Conservation (phyloP, 2,329 filamentous ascomycete species). For the Cordyceps sp. region DNA sequence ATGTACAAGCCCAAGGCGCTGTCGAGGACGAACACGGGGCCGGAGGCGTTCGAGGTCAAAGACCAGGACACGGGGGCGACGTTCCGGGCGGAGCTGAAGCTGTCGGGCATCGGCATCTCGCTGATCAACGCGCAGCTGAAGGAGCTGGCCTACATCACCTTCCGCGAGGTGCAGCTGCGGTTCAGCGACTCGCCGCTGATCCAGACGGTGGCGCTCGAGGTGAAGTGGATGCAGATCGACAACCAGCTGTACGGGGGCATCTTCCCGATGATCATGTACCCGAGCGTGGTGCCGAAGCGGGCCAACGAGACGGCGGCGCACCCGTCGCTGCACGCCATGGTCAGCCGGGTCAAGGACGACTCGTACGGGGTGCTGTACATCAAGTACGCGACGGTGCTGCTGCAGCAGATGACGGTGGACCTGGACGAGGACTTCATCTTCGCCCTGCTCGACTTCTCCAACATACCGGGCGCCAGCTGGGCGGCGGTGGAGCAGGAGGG, state of each 20-base stretch:
- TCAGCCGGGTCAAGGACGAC: conserved; percentile 93
- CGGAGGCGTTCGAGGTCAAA: conserved; percentile 74
- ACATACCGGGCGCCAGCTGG: conserved; percentile 83
- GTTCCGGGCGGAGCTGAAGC: conserved; percentile 73
- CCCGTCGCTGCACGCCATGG: conserved; percentile 80
- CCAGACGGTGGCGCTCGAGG: conserved; percentile 74
- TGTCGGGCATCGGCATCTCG: conserved; percentile 84
- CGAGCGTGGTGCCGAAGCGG: conserved; percentile 93
- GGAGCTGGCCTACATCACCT: conserved; percentile 84
- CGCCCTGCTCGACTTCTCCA: conserved; percentile 84
- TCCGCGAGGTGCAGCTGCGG: conserved; percentile 78
- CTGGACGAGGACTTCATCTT: conserved; percentile 98
- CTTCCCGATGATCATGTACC: conserved; percentile 93
- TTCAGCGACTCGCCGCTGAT: conserved; percentile 89
- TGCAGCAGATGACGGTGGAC: conserved; percentile 97
- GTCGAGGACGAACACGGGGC: conserved; percentile 28
- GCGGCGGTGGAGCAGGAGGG: conserved; percentile 50
- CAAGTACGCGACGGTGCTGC: conserved; percentile 85
- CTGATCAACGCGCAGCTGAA: conserved; percentile 83
- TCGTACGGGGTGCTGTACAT: conserved; percentile 96
- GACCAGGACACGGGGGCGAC: conserved; percentile 74
- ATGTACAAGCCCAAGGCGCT: conserved; percentile 53
- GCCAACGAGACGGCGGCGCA: conserved; percentile 93
- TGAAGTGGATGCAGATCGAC: conserved; percentile 99
- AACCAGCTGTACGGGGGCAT: conserved; percentile 97